These are phyloP conservation scores for Scutellaria baicalensis DNA, from an alignment of 257 asterid genomes.

Conservation along the genomic window DNA sequence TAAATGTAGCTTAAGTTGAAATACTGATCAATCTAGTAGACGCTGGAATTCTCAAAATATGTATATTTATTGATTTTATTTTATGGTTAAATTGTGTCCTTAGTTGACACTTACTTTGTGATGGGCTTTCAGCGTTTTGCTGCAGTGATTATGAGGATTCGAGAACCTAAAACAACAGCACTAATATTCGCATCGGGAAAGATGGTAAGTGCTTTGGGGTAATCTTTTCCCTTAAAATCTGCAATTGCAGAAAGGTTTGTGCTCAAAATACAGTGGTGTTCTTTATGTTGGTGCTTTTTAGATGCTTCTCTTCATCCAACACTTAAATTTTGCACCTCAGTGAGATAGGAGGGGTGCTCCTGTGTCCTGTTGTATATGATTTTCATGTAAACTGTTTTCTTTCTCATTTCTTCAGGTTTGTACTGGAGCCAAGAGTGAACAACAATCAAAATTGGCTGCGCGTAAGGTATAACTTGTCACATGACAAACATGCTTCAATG, in stretches of 20 bases:
- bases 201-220: conserved; percentile 39
- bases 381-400: background rate
- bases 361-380: background rate
- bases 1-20: background rate
- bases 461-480: conserved; percentile 42
- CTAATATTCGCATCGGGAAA: conserved; percentile 74
- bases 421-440: conserved; percentile 85
- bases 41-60: background rate
- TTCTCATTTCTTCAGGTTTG: conserved; percentile 42
- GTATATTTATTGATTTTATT: background rate
- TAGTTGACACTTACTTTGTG: conserved; percentile 4
- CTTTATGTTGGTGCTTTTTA: background rate
- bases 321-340: background rate
- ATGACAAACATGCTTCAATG: background rate
- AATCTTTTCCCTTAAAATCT: background rate
- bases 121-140: conserved; percentile 62
- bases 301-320: background rate
- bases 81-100: background rate
- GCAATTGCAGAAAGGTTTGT: background rate
- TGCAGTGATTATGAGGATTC: conserved; percentile 76
- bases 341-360: background rate
- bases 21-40: background rate
- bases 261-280: background rate
- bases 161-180: conserved; percentile 72
- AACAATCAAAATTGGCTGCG: conserved; percentile 70